Evolutionary conservation across 176 grass and related monocot species (phyloP).

Genomic region (Zoysia pacifica): DNA sequence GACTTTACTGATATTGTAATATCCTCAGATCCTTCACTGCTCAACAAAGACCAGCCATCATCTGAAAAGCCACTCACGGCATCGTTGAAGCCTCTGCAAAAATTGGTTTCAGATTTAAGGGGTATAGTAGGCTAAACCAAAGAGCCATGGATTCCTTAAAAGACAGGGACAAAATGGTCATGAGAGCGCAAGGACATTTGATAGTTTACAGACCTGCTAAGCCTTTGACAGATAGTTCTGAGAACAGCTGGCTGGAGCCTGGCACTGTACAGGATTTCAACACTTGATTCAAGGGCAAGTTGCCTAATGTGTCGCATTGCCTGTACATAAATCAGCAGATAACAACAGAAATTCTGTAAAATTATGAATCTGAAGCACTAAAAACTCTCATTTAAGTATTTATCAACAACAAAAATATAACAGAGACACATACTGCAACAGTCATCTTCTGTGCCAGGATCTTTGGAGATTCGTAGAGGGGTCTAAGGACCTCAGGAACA

Average conservation of each 20-base stretch:
- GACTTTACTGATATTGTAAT: slow-evolving; percentile 84
- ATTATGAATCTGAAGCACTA: neutral
- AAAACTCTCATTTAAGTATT: neutral
- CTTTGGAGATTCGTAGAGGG: slow-evolving; percentile 90
- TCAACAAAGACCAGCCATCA: slow-evolving; percentile 91
- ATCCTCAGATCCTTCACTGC: slow-evolving; percentile 80
- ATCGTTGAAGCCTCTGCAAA: slow-evolving; percentile 94
- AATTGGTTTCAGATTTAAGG: slow-evolving; percentile 31
- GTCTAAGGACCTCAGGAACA: slow-evolving; percentile 89
- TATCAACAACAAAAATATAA: slow-evolving; percentile 7
- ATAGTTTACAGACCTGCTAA: slow-evolving; percentile 68
- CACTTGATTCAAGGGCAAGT: slow-evolving; percentile 79
- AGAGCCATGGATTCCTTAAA: neutral
- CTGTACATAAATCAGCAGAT: slow-evolving; percentile 47
- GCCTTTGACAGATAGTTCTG: slow-evolving; percentile 80
- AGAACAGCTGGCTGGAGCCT: slow-evolving; percentile 84
- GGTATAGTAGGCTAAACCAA: neutral
- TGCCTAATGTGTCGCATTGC: slow-evolving; percentile 85
- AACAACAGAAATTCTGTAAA: neutral
- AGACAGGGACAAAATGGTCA: slow-evolving; percentile 6
- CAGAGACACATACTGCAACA: slow-evolving; percentile 60
- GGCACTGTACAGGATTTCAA: slow-evolving; percentile 74
- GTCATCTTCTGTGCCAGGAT: slow-evolving; percentile 93
- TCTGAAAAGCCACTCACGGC: slow-evolving; percentile 87
- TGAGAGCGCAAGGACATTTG: neutral